Conservation (phyloP, 345 rosid species). For the Microcos paniculata region DNA sequence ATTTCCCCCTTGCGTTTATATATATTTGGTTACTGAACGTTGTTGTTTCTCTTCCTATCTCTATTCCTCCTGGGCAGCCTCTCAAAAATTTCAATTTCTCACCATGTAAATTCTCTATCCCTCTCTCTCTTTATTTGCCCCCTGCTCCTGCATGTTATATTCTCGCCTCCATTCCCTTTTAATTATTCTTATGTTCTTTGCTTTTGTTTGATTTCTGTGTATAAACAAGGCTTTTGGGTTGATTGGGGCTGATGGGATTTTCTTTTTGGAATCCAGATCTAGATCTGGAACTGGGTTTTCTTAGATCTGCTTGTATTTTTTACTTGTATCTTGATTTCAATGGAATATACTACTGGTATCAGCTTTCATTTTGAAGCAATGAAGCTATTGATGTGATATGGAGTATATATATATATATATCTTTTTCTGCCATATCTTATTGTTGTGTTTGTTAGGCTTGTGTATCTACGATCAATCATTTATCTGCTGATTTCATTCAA, state of each 20-base stretch:
- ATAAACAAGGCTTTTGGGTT: neutral
- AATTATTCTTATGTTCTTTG: neutral
- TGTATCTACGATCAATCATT: neutral
- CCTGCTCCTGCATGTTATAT: neutral
- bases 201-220: neutral
- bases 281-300: constrained; percentile 22
- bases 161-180: neutral
- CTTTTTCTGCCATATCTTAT: constrained; percentile 10
- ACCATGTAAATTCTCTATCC: constrained; percentile 9
- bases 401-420: neutral
- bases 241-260: neutral
- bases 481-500: neutral
- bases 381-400: neutral
- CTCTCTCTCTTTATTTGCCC: neutral
- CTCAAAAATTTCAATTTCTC: neutral
- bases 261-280: constrained; percentile 9
- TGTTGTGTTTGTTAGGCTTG: neutral
- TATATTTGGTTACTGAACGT: neutral
- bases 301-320: neutral
- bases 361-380: neutral
- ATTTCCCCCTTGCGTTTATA: neutral
- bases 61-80: constrained; percentile 12
- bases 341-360: neutral
- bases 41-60: neutral
- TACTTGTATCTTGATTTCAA: neutral